phyloP scores from a whole-genome alignment of 2,329 filamentous ascomycete genomes.

The Fusarium euwallaceae region DNA sequence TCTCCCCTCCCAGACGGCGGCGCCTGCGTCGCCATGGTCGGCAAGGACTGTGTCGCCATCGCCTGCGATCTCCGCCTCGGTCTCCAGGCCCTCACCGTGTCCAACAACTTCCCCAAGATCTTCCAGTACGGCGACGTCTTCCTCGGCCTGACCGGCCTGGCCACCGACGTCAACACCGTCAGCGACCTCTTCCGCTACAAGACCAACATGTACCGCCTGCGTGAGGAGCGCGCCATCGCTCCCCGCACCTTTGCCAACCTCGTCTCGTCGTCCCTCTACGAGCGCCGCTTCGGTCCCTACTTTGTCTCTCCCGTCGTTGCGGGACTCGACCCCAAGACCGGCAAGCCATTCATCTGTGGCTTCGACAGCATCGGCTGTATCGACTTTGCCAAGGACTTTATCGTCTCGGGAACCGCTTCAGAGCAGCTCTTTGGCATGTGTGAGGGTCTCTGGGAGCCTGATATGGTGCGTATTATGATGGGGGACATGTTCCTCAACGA shows the following conservation, averaged over 20 bases:
- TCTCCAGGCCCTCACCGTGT: constrained; percentile 95
- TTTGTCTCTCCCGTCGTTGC: constrained; percentile 96
- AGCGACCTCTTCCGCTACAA: constrained; percentile 99
- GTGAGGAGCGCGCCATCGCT: constrained; percentile 96
- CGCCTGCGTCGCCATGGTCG: constrained; percentile 98
- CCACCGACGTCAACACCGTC: constrained; percentile 95
- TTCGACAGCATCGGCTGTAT: constrained; percentile 99
- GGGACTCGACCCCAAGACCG: constrained; percentile 93
- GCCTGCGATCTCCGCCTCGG: constrained; percentile 98
- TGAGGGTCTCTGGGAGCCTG: constrained; percentile 96
- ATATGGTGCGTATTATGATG: constrained; percentile 77
- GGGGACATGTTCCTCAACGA: not conserved
- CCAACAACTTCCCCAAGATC: constrained; percentile 99
- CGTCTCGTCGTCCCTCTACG: constrained; percentile 90
- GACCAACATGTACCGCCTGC: constrained; percentile 99
- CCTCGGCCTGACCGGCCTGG: constrained; percentile 94
- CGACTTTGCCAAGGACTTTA: constrained; percentile 99
- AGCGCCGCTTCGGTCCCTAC: constrained; percentile 95
- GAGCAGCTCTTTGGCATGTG: constrained; percentile 99
- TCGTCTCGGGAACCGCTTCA: constrained; percentile 94
- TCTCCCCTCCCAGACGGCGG: constrained; percentile 74
- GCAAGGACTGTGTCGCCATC: constrained; percentile 99
- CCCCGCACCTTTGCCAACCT: constrained; percentile 97
- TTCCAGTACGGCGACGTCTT: constrained; percentile 97
- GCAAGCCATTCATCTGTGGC: constrained; percentile 97